Evolutionary conservation across 2,329 filamentous ascomycete species (phyloP).

Genomic region (Aspergillus tubingensis): DNA sequence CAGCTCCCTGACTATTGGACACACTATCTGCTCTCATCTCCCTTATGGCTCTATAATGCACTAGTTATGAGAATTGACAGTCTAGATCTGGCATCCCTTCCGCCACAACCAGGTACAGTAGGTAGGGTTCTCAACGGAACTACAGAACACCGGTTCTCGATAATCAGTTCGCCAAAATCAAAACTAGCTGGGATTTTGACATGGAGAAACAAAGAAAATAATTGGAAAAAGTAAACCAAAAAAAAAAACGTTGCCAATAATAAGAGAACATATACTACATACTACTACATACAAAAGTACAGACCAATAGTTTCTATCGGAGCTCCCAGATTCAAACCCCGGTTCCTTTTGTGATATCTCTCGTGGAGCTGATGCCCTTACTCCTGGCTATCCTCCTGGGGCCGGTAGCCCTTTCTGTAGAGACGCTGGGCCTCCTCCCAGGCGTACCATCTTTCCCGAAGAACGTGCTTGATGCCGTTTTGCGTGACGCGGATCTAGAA

Average conservation of each 20-base stretch:
- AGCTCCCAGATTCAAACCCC: background rate
- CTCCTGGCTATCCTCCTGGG: conserved; percentile 30
- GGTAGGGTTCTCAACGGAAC: no score
- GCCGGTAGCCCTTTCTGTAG: conserved; percentile 40
- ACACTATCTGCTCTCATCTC: conserved; percentile 3
- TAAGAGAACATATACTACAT: conserved; percentile 1
- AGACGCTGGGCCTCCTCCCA: conserved; percentile 58
- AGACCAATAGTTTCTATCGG: background rate
- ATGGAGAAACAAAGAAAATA: background rate
- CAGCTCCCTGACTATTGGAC: conserved; percentile 2
- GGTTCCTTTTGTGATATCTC: background rate
- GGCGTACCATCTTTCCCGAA: conserved; percentile 85
- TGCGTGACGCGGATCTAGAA: conserved; percentile 75
- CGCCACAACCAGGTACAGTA: background rate
- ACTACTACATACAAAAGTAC: conserved; percentile 12
- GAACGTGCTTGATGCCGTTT: conserved; percentile 76
- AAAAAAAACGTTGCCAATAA: background rate
- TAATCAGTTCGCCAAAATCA: background rate
- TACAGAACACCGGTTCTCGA: background rate
- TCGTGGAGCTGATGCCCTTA: background rate
- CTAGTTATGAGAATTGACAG: background rate
- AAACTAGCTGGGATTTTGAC: background rate
- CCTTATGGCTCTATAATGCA: background rate
- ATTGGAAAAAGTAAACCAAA: background rate
- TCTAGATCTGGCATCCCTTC: background rate